Percentiles rank a stretch among this genome's conserved stretches.
phyloP scores from a whole-genome alignment of 441 rosid species.

The Eutrema salsugineum region DNA sequence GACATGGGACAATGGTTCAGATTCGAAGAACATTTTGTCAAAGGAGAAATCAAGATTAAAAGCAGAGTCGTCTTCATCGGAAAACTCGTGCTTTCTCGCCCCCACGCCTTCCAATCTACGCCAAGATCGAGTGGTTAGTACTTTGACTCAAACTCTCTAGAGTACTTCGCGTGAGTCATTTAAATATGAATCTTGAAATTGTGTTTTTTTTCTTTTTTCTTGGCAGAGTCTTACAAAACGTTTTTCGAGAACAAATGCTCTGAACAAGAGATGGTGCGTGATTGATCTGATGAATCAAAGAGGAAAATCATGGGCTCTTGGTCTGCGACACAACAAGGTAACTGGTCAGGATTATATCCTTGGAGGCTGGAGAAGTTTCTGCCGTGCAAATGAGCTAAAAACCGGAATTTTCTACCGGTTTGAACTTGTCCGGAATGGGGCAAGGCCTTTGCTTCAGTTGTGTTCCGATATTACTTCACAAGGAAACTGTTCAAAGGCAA shows the following conservation, averaged over 20 bases:
- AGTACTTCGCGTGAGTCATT: too few species aligned
- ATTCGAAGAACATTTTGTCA: not conserved
- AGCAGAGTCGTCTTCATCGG: not conserved
- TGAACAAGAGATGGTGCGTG: conserved; percentile 1
- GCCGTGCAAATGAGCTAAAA: not conserved
- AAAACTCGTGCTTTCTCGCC: not conserved
- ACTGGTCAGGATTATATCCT: not conserved
- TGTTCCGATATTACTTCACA: not conserved
- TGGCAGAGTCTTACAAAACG: not conserved
- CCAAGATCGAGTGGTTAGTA: conserved; percentile 3
- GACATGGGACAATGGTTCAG: not conserved
- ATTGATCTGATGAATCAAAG: not conserved
- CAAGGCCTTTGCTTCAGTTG: not conserved
- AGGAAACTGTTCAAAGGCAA: not conserved
- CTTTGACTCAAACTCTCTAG: not conserved
- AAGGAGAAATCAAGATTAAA: not conserved
- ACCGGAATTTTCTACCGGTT: not conserved
- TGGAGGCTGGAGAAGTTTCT: not conserved
- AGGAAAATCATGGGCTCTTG: not conserved
- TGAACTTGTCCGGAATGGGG: conserved; percentile 1
- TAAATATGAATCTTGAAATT: too few species aligned
- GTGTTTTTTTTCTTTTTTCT: not conserved
- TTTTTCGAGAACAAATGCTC: not conserved
- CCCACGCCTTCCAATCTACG: conserved; percentile 1
- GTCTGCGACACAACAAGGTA: not conserved